Evolutionary conservation across 176 grass and related monocot species (phyloP).

Genomic region (Secale cereale): DNA sequence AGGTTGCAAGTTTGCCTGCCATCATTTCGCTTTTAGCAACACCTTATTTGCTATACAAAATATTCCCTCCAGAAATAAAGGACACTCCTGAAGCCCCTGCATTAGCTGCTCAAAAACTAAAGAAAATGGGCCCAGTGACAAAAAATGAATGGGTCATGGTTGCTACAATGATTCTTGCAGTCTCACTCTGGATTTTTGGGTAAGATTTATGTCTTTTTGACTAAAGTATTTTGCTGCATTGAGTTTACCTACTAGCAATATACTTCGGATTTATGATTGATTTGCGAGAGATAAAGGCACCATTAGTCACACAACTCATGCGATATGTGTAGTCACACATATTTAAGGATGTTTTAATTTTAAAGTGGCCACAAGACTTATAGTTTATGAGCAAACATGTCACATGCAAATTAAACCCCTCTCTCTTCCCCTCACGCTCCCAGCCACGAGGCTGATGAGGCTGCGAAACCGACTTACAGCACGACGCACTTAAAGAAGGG

Average conservation of each 20-base stretch:
- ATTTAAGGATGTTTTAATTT: background rate
- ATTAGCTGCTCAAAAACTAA: conserved; percentile 73
- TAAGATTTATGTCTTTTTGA: conserved; percentile 41
- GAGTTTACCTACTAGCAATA: conserved; percentile 11
- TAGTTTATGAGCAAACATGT: background rate
- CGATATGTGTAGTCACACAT: background rate
- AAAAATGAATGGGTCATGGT: conserved; percentile 95
- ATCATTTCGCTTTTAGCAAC: conserved; percentile 65
- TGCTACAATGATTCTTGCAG: conserved; percentile 90
- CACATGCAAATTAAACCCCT: background rate
- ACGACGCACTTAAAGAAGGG: background rate
- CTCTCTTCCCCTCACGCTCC: background rate
- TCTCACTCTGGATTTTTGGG: conserved; percentile 92
- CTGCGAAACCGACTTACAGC: background rate
- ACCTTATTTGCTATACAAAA: conserved; percentile 92
- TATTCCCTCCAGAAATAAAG: conserved; percentile 96
- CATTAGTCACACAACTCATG: background rate
- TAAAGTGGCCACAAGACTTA: background rate
- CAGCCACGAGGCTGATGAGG: background rate
- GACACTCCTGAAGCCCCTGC: conserved; percentile 92
- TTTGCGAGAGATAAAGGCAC: background rate
- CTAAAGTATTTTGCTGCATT: background rate
- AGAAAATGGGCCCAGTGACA: conserved; percentile 85
- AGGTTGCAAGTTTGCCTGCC: conserved; percentile 84
- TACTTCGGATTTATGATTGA: background rate